Percentiles rank a stretch among this genome's conserved stretches.
Evolutionary conservation across 495 filamentous ascomycete genomes (phyloP).

Genomic region (Hyaloscypha variabilis): DNA sequence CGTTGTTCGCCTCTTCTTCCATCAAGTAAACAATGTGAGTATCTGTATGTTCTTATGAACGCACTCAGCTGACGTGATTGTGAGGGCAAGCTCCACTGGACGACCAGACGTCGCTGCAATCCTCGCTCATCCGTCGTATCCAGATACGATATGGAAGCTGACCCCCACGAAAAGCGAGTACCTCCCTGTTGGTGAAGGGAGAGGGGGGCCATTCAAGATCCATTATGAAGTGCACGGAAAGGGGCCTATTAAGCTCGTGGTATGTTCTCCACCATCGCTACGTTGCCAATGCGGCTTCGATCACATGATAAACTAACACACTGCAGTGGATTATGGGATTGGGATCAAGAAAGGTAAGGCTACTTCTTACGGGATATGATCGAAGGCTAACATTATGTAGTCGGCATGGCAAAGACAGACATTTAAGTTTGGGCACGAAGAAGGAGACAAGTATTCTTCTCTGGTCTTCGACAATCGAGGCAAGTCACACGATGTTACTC

Average conservation of each 20-base stretch:
- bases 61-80: neutral
- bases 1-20: neutral
- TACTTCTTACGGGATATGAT: conserved; percentile 40
- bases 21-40: conserved; percentile 4
- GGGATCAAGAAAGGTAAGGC: conserved; percentile 55
- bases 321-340: conserved; percentile 65
- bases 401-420: conserved; percentile 75
- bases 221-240: conserved; percentile 79
- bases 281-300: neutral
- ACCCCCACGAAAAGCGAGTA: conserved; percentile 58
- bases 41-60: neutral
- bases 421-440: conserved; percentile 73
- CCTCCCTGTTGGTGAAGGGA: conserved; percentile 59
- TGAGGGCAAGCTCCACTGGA: neutral
- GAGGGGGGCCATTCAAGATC: conserved; percentile 72
- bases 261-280: conserved; percentile 46
- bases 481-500: conserved; percentile 8
- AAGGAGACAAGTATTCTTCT: conserved; percentile 64
- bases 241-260: conserved; percentile 69
- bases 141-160: conserved; percentile 62
- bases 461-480: conserved; percentile 77
- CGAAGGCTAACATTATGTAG: conserved; percentile 35
- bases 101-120: conserved; percentile 28
- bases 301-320: conserved; percentile 28
- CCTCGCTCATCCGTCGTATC: conserved; percentile 44